Percentiles rank a stretch among this genome's conserved stretches.
phyloP scores from a whole-genome alignment of 1,284 basidiomycete species.

The Rhizoctonia solani region DNA sequence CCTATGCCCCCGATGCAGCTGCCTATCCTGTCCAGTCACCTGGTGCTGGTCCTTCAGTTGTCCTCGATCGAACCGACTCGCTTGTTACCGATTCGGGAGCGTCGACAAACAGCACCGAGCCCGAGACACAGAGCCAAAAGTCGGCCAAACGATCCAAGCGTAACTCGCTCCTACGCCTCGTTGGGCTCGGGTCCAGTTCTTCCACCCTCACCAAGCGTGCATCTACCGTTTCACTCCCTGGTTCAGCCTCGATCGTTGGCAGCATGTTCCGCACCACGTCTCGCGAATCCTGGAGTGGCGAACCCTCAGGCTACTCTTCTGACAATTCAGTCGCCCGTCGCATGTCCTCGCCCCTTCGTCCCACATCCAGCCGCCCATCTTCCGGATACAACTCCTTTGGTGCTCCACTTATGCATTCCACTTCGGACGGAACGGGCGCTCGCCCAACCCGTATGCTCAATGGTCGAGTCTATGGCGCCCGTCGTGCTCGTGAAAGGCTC shows the following conservation, averaged over 20 bases:
- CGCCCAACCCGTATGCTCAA: constrained; percentile 63
- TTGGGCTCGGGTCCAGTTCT: constrained; percentile 29
- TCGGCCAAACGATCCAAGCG: constrained; percentile 22
- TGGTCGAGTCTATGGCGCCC: constrained; percentile 72
- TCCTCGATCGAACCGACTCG: constrained; percentile 41
- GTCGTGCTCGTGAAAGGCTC: constrained; percentile 42
- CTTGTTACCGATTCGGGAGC: constrained; percentile 33
- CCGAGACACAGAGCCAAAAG: constrained; percentile 33
- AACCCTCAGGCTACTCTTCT: constrained; percentile 32
- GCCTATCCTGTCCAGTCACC: constrained; percentile 15
- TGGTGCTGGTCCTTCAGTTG: constrained; percentile 41
- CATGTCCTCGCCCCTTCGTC: constrained; percentile 38
- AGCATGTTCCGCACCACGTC: constrained; percentile 52
- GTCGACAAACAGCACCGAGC: constrained; percentile 37
- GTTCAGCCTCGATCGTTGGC: constrained; percentile 51
- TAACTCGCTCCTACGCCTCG: constrained; percentile 11
- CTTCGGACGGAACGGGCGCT: constrained; percentile 24
- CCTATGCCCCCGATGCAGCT: constrained; percentile 26
- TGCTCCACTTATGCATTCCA: constrained; percentile 38
- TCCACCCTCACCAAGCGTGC: constrained; percentile 37
- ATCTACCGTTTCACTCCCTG: constrained; percentile 39
- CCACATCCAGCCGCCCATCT: constrained; percentile 36
- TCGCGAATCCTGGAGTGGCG: constrained; percentile 40
- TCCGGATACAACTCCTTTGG: constrained; percentile 14
- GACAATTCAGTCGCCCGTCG: constrained; percentile 38